A percentile compares a stretch with the other conserved stretches of the same genome.
phyloP scores from a whole-genome alignment of 2,329 filamentous ascomycete genomes.

The Kalaharituber pfeilii region DNA sequence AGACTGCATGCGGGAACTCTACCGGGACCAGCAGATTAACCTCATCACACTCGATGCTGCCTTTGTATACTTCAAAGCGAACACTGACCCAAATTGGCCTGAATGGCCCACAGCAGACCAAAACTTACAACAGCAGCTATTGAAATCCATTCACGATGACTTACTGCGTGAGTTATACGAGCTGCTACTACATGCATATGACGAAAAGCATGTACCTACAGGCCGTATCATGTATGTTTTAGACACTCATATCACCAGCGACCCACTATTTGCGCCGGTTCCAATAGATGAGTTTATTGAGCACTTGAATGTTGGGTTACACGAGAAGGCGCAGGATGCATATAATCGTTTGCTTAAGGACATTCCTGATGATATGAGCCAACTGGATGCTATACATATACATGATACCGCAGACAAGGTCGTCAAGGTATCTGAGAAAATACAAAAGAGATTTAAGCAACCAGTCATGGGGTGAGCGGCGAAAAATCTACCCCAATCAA shows the following conservation, averaged over 20 bases:
- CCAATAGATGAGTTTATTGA: constrained; percentile 55
- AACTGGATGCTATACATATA: constrained; percentile 83
- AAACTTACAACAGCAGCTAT: constrained; percentile 48
- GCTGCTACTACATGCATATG: constrained; percentile 73
- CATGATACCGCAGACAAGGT: constrained; percentile 77
- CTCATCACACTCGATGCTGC: constrained; percentile 67
- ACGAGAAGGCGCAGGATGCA: constrained; percentile 55
- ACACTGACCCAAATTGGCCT: constrained; percentile 27
- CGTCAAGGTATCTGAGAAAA: constrained; percentile 67
- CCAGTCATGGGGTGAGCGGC: constrained; percentile 20
- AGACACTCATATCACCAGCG: constrained; percentile 62
- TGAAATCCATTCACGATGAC: constrained; percentile 60
- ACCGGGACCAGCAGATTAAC: constrained; percentile 62
- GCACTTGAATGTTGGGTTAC: constrained; percentile 54
- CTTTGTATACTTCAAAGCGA: constrained; percentile 63
- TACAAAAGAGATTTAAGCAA: constrained; percentile 69
- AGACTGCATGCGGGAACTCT: constrained; percentile 73
- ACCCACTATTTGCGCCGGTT: constrained; percentile 56
- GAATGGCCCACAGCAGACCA: constrained; percentile 37
- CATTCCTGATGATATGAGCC: constrained; percentile 59
- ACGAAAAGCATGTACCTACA: constrained; percentile 66
- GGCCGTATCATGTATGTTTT: constrained; percentile 65
- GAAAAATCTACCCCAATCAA: constrained; percentile 10
- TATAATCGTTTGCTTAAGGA: constrained; percentile 67
- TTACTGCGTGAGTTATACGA: constrained; percentile 76